Percentiles rank a stretch among this genome's conserved stretches.
Conservation (phyloP, 73 alveolate species). For the Uronychia binucleata region DNA sequence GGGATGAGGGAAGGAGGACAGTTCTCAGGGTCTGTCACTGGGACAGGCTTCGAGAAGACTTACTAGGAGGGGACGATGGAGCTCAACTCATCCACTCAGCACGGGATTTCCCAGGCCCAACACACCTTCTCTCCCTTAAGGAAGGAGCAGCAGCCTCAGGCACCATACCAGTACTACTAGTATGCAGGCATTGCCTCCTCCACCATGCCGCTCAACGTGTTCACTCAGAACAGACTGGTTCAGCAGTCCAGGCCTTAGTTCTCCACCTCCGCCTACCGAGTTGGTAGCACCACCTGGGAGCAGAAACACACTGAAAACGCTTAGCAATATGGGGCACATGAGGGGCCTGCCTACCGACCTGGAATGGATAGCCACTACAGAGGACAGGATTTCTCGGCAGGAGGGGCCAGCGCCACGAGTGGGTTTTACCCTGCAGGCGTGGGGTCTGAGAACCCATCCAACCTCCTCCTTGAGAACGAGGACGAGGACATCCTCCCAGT, state of each 20-base stretch:
- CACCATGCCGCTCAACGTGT: neutral
- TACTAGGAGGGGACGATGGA: neutral
- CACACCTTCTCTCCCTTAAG: neutral
- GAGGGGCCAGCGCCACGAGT: neutral
- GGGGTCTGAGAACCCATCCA: neutral
- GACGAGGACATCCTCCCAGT: constrained; percentile 1
- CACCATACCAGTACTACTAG: neutral
- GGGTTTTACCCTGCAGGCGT: neutral
- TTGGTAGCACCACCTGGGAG: neutral
- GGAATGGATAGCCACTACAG: neutral
- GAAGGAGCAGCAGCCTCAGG: neutral
- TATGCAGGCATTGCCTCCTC: neutral
- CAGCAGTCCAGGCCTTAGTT: neutral
- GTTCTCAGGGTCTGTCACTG: neutral
- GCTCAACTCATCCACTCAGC: neutral
- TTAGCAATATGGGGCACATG: no score
- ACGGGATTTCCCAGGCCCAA: neutral
- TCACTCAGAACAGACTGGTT: neutral
- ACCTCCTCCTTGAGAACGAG: neutral
- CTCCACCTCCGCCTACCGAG: neutral
- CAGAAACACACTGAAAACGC: no score
- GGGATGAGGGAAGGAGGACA: neutral
- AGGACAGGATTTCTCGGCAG: no score
- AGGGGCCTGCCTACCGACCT: no score
- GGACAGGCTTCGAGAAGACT: neutral